phyloP scores from a whole-genome alignment of 805 yeast species.

The Cyberlindnera xishuangbannaensis region DNA sequence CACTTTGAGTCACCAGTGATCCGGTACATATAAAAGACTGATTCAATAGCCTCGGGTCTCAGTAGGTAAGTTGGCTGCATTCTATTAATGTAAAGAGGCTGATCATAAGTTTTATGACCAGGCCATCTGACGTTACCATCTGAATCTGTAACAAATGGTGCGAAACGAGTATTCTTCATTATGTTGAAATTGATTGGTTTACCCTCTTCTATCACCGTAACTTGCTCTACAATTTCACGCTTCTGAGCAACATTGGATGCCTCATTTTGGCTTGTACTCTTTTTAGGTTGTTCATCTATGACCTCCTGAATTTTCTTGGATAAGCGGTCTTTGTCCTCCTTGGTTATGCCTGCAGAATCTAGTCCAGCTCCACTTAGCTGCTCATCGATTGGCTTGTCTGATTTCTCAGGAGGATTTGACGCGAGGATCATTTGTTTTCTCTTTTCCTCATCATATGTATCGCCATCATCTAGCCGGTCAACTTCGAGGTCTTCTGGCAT shows the following conservation, averaged over 20 bases:
- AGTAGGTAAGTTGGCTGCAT: conserved; percentile 37
- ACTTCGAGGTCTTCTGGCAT: conserved; percentile 39
- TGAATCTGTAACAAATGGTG: conserved; percentile 2
- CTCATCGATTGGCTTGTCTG: neutral
- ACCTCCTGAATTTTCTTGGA: neutral
- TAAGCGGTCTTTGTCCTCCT: conserved; percentile 1
- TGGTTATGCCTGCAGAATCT: neutral
- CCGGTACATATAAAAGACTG: conserved; percentile 52
- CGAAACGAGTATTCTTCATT: conserved; percentile 1
- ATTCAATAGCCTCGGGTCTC: conserved; percentile 58
- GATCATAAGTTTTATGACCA: conserved; percentile 13
- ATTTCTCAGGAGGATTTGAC: neutral
- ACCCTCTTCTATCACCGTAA: conserved; percentile 1
- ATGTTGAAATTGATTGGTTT: conserved; percentile 6
- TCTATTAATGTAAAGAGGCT: conserved; percentile 29
- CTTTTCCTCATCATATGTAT: conserved; percentile 16
- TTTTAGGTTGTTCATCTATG: neutral
- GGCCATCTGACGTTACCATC: conserved; percentile 12
- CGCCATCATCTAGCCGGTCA: conserved; percentile 19
- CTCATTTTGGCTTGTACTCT: neutral
- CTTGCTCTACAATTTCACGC: neutral
- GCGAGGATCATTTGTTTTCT: conserved; percentile 6
- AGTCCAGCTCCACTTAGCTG: neutral
- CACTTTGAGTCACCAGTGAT: conserved; percentile 54
- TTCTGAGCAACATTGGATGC: neutral